phyloP scores from a whole-genome alignment of 148 eudicot genomes.

The Arbutus unedo region DNA sequence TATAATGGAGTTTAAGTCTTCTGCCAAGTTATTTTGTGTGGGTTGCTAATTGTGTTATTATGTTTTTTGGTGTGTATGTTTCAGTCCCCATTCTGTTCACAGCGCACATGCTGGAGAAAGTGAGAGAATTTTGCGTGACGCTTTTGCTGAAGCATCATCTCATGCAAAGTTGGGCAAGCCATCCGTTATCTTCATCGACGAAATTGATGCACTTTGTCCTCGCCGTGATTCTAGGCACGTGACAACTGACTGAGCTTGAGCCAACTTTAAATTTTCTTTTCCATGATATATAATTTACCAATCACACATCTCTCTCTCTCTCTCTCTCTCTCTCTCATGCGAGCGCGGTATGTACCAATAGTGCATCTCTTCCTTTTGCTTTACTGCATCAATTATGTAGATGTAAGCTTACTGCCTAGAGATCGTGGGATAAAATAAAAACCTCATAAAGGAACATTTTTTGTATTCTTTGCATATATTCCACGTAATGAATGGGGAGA shows the following conservation, averaged over 20 bases:
- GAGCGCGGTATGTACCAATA: too few relatives aligned
- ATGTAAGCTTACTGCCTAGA: background rate
- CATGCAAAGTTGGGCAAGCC: conserved; percentile 71
- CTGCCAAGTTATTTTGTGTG: background rate
- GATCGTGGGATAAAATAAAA: background rate
- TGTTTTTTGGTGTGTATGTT: conserved; percentile 23
- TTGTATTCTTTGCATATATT: background rate
- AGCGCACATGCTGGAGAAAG: conserved; percentile 89
- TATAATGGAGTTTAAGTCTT: background rate
- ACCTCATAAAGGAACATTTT: too few relatives aligned
- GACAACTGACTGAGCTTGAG: conserved; percentile 5
- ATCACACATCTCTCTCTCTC: too few relatives aligned
- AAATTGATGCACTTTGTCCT: conserved; percentile 93
- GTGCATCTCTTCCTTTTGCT: background rate
- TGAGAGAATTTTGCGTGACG: conserved; percentile 78
- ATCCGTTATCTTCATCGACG: conserved; percentile 85
- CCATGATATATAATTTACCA: background rate
- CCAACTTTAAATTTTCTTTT: background rate
- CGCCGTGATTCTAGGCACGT: conserved; percentile 75
- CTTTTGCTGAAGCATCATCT: conserved; percentile 80
- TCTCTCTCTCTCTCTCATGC: too few relatives aligned
- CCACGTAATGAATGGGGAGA: background rate
- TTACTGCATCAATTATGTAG: background rate
- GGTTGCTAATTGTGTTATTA: background rate
- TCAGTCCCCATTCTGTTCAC: conserved; percentile 92